These are phyloP conservation scores for Aspergillus neoniger DNA, from an alignment of 2,329 filamentous ascomycete genomes.

Conservation along the genomic window DNA sequence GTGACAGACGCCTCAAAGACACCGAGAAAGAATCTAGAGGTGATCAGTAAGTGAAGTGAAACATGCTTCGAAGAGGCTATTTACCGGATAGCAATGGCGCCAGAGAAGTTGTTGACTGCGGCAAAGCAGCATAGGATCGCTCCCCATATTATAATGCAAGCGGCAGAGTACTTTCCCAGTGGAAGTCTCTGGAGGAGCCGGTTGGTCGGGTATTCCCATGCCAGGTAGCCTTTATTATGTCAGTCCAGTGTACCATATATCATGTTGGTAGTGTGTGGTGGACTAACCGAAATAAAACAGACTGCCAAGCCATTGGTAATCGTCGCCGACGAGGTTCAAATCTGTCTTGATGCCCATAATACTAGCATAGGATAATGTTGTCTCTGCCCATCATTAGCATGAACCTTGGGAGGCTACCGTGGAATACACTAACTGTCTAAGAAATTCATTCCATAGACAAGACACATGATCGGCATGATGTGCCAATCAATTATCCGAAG, in stretches of 20 bases:
- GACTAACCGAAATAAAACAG: slow-evolving; percentile 53
- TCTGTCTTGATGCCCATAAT: slow-evolving; percentile 57
- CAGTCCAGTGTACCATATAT: background rate
- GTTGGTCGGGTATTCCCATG: slow-evolving; percentile 68
- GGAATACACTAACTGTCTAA: slow-evolving; percentile 47
- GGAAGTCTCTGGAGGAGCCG: slow-evolving; percentile 65
- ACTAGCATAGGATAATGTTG: slow-evolving; percentile 55
- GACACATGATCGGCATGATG: slow-evolving; percentile 61
- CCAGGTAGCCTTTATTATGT: slow-evolving; percentile 45
- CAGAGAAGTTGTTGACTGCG: slow-evolving; percentile 60
- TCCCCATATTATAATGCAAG: slow-evolving; percentile 67
- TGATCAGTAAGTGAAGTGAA: background rate
- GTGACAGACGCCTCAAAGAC: slow-evolving; percentile 69
- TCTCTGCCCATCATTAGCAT: slow-evolving; percentile 35
- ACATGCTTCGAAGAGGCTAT: background rate
- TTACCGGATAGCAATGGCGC: slow-evolving; percentile 62
- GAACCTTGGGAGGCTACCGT: background rate
- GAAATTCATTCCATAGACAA: slow-evolving; percentile 61
- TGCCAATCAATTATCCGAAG: slow-evolving; percentile 64
- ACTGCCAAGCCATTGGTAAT: slow-evolving; percentile 56
- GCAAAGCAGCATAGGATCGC: slow-evolving; percentile 63
- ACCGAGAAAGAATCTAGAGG: slow-evolving; percentile 60
- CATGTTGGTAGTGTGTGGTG: too few species aligned
- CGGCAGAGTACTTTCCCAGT: slow-evolving; percentile 66
- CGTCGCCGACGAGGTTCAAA: slow-evolving; percentile 44